Evolutionary conservation across 768 basidiomycete species (phyloP), one percentile per base, ranked within the genome.

Genomic region (Amanita pseudoporphyria): DNA sequence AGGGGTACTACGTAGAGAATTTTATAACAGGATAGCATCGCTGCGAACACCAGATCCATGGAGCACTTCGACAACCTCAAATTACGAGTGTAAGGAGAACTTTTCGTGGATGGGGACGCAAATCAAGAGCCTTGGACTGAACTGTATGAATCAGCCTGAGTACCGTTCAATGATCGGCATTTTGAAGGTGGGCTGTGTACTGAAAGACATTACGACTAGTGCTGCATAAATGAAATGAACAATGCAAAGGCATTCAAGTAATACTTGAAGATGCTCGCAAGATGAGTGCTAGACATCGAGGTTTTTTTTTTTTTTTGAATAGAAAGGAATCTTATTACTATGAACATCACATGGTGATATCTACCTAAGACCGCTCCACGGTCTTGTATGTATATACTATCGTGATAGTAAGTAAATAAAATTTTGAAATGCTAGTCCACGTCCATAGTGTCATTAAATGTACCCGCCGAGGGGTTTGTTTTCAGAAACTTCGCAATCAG

Each of bases 1-100:
- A n/a, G n/a, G n/a, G n/a, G n/a, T n/a, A n/a, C n/a, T n/a, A n/a
- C 62, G 82, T 83, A 82, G 83, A 86, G 65, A 86, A 85, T 64
- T 85, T 85, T 58, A 84, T 86, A 51, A 76, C 78, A 47, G 84
- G 83, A 10, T 90, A 81, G 62, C 85, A 88, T 51, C 88, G 86
- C 3, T 87, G 86, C 58, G 87, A 91, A 61, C 78, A 71, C 61
- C 82, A 90, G 63, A 82, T 89, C 53, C 80, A 87, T 31, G 77
- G 76, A 18, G 80, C 80, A 1, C 68, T 92, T n/a, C 71, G 74
- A 16, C 70, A 77, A 9, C 73, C 78, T 1, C 69, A 91, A 22
- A 88, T 88, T 0, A 52, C 73, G 53, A 88, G 84, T 87, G 89
- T 64, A 71, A 90, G 10, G 84, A 89, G 61, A 81, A 88, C 60